Percentiles rank a stretch among this genome's conserved stretches.
Evolutionary conservation across 805 yeast genomes (phyloP).

Genomic region (Sungouiozyma intestinalis): DNA sequence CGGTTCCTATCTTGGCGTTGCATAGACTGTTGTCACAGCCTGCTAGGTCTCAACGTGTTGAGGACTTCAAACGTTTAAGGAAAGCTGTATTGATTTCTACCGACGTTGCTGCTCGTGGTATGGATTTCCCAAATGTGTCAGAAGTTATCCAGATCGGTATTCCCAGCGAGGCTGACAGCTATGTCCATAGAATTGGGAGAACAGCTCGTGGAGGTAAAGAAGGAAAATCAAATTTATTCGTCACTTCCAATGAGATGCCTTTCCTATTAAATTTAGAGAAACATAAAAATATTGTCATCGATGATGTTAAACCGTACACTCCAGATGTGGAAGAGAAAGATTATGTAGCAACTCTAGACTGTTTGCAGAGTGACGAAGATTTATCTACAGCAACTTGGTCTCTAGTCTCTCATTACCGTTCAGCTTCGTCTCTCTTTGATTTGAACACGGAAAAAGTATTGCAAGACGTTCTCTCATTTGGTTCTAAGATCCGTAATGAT

Average conservation of each 20-base stretch:
- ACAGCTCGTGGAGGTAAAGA: slow-evolving; percentile 85
- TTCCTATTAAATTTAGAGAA: slow-evolving; percentile 40
- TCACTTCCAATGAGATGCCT: slow-evolving; percentile 45
- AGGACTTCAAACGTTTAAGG: slow-evolving; percentile 37
- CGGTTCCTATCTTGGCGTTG: slow-evolving; percentile 32
- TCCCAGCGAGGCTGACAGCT: slow-evolving; percentile 66
- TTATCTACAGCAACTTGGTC: slow-evolving; percentile 27
- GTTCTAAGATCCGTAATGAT: slow-evolving; percentile 17
- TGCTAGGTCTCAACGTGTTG: slow-evolving; percentile 51
- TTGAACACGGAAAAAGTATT: slow-evolving; percentile 18
- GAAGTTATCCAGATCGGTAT: slow-evolving; percentile 78
- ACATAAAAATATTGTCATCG: slow-evolving; percentile 47
- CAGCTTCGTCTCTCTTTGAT: slow-evolving; percentile 26
- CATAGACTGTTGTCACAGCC: slow-evolving; percentile 72
- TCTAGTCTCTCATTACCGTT: slow-evolving; percentile 30
- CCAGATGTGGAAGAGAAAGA: slow-evolving; percentile 26
- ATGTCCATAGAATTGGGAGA: slow-evolving; percentile 90
- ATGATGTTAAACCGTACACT: slow-evolving; percentile 33
- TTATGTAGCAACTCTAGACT: slow-evolving; percentile 18
- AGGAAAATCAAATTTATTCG: slow-evolving; percentile 59
- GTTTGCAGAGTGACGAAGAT: slow-evolving; percentile 9
- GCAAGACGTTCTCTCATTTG: slow-evolving; percentile 17
- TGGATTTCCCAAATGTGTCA: slow-evolving; percentile 84
- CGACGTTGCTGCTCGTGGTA: slow-evolving; percentile 93
- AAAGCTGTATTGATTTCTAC: slow-evolving; percentile 65